These are phyloP conservation scores for Xylogone sp. DNA, from an alignment of 2,329 filamentous ascomycete species.

Conservation along the genomic window DNA sequence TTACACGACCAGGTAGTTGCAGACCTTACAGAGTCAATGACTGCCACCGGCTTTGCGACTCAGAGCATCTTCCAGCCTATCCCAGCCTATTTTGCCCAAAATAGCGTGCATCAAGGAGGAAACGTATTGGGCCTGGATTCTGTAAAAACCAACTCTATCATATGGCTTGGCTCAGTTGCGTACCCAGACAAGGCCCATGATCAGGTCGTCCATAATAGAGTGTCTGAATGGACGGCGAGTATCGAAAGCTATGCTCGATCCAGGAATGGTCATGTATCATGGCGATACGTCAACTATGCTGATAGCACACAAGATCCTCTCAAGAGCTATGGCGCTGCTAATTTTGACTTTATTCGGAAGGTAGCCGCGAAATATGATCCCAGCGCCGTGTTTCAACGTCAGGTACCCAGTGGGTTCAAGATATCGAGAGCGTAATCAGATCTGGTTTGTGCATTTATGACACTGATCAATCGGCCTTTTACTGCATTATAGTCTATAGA, in stretches of 20 bases:
- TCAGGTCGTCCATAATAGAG: neutral
- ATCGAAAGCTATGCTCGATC: neutral
- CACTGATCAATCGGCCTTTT: too few species aligned
- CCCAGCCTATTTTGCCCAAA: neutral
- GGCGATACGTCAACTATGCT: neutral
- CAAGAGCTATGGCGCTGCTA: constrained; percentile 6
- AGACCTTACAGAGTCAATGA: neutral
- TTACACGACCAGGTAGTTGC: neutral
- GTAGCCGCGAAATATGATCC: constrained; percentile 23
- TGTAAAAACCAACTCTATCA: neutral
- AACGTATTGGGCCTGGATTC: neutral
- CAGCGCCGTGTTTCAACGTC: constrained; percentile 18
- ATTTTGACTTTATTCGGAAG: constrained; percentile 11
- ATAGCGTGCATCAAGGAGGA: neutral
- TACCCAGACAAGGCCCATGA: neutral
- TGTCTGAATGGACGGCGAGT: neutral
- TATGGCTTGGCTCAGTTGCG: neutral
- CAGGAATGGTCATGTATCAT: neutral
- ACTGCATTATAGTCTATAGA: too few species aligned
- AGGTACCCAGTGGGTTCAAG: constrained; percentile 21
- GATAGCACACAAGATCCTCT: constrained; percentile 1
- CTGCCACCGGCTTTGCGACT: neutral
- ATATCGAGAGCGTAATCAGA: neutral
- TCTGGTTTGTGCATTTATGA: too few species aligned
- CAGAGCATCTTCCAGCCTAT: constrained; percentile 13